Percentiles rank a stretch among this genome's conserved stretches.
These are phyloP conservation scores for Aspergillus pseudoterreus DNA, from an alignment of 2,329 filamentous ascomycete genomes.

Conservation along the genomic window DNA sequence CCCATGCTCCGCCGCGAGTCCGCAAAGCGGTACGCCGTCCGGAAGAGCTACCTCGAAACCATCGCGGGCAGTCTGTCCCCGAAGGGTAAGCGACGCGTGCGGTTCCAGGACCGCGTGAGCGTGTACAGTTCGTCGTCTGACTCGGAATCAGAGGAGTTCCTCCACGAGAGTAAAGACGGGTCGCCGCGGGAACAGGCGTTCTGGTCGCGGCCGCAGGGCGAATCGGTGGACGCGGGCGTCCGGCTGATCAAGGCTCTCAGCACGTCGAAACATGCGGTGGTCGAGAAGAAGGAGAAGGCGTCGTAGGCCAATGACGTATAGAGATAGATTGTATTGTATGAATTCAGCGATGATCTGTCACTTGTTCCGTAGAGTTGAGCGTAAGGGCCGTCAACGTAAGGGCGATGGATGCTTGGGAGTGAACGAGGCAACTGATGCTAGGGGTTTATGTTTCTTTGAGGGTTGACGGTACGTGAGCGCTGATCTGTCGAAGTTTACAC, in stretches of 20 bases:
- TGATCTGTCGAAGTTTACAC: no score
- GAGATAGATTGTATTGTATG: no score
- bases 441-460: no score
- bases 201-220: slow-evolving; percentile 51
- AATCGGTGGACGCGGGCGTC: slow-evolving; percentile 50
- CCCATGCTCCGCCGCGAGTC: slow-evolving; percentile 79
- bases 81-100: slow-evolving; percentile 23
- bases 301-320: slow-evolving; percentile 28
- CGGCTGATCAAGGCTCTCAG: slow-evolving; percentile 48
- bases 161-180: slow-evolving; percentile 22
- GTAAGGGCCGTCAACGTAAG: no score
- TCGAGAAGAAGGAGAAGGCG: slow-evolving; percentile 16
- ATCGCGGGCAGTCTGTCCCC: slow-evolving; percentile 7
- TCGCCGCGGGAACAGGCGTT: slow-evolving; percentile 48
- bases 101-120: slow-evolving; percentile 32
- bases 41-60: slow-evolving; percentile 64
- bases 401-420: no score
- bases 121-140: slow-evolving; percentile 25
- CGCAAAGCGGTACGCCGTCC: slow-evolving; percentile 70
- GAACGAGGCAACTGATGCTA: no score
- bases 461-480: no score
- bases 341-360: not conserved
- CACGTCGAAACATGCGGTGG: not conserved
- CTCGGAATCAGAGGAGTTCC: slow-evolving; percentile 25
- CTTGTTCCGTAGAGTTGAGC: no score